These are phyloP conservation scores for Ormosia emarginata DNA, from an alignment of 306 rosid species.

Conservation along the genomic window DNA sequence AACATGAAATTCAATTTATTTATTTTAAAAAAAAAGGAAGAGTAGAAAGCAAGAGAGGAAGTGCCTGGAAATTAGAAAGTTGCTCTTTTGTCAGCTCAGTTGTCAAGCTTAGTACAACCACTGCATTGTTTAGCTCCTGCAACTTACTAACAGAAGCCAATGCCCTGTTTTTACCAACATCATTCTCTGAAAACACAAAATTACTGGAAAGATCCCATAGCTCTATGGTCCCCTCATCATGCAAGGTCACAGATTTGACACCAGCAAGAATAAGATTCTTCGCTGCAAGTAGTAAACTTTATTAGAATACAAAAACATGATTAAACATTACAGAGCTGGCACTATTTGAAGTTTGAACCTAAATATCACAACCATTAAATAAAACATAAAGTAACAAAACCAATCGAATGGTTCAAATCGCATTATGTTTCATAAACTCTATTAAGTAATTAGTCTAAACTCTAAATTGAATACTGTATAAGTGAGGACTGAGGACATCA, in stretches of 20 bases:
- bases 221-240: constrained; percentile 76
- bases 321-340: neutral
- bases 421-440: neutral
- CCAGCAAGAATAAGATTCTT: constrained; percentile 95
- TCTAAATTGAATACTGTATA: neutral
- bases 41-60: neutral
- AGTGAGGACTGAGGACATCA: neutral
- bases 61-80: constrained; percentile 75
- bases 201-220: constrained; percentile 82
- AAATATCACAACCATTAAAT: neutral
- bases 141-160: constrained; percentile 73
- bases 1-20: neutral
- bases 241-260: constrained; percentile 85
- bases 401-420: neutral
- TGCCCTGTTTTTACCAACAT: constrained; percentile 78
- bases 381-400: neutral
- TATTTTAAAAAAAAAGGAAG: neutral
- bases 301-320: constrained; percentile 17
- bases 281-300: constrained; percentile 52
- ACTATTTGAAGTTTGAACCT: neutral
- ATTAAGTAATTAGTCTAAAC: too few species aligned
- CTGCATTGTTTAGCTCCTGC: constrained; percentile 94
- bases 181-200: constrained; percentile 64
- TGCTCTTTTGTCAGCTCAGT: constrained; percentile 53
- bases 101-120: constrained; percentile 57